Base-by-base conservation (phyloP, 768 basidiomycete genomes). In the Filobasidium wieringae region DNA sequence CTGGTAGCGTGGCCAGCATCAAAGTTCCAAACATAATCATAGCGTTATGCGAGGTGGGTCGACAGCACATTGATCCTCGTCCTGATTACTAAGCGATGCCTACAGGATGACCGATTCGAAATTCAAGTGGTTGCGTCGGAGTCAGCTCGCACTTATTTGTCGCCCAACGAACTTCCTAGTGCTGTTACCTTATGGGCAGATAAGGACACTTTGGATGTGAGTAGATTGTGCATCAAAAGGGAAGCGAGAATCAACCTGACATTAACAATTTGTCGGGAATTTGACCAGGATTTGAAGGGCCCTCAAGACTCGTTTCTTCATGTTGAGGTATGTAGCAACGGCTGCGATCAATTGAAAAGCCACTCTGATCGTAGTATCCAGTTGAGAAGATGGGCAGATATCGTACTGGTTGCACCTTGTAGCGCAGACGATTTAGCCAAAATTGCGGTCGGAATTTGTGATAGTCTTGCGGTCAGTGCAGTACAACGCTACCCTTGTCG, bases 371-470 rank as follows among this genome's bases (percentile, higher is more conserved):
- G 36, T 27, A 9, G 11, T 7, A 31, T 26, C 34, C 56, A 77
- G 76, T 74, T 79, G 2, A 70, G 78, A 15, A 65, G 78, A 55
- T 97, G 95, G 95, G 91, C 93, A 47, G 92, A 99, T 68, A 76
- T 96, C 50, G 91, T 97, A 51, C 83, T 99, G 49, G 80, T 99
- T 47, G 90, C 90, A 0, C 95, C 95, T 0, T 96, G 91, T 68
- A 90, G 88, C 0, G 92, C 93, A 17, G 96, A 95, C 72, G 92
- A 90, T 0, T 80, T 99, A 19, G 82, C 90, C 7, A 97, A 97
- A 75, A 85, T 99, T 53, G 86, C 90, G 0, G 79, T 82, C 40
- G 92, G 95, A 0, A 64, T 83, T 0, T 95, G 90, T 67, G 93
- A 97, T 68, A 93, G 96, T 68, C 81, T 95, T 41, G 84, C 72